Evolutionary conservation across 768 basidiomycete species (phyloP).

Genomic region (Suillus spraguei): DNA sequence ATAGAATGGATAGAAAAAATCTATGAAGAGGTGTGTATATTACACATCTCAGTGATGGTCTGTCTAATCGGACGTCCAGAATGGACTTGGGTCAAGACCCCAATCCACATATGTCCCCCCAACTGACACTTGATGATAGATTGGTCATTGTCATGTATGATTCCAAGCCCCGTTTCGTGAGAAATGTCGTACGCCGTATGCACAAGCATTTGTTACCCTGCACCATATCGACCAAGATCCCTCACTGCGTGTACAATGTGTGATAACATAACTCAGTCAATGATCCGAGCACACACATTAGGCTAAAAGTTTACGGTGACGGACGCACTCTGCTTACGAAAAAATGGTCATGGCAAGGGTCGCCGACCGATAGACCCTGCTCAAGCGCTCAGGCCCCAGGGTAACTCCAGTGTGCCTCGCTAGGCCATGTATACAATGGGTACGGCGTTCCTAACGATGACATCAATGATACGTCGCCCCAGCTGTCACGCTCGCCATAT

Average conservation of each 20-base stretch:
- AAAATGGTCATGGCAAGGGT: too few species aligned
- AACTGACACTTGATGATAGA: slow-evolving; percentile 14
- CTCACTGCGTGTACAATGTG: not conserved
- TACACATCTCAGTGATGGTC: slow-evolving; percentile 6
- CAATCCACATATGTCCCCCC: slow-evolving; percentile 26
- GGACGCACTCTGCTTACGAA: too few species aligned
- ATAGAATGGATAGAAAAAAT: slow-evolving; percentile 62
- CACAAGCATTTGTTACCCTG: not conserved
- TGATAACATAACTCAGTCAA: not conserved
- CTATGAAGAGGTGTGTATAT: slow-evolving; percentile 47
- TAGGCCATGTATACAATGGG: too few species aligned
- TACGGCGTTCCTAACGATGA: too few species aligned
- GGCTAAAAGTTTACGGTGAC: too few species aligned
- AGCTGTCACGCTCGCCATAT: too few species aligned
- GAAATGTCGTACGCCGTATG: too few species aligned
- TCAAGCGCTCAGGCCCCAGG: too few species aligned
- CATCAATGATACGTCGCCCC: too few species aligned
- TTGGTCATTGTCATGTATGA: not conserved
- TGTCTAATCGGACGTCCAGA: slow-evolving; percentile 21
- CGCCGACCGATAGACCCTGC: too few species aligned
- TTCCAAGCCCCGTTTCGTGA: too few species aligned
- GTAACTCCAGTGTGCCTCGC: too few species aligned
- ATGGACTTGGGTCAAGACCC: slow-evolving; percentile 36
- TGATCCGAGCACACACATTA: not conserved
- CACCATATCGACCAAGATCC: not conserved